Percentiles rank a stretch among this genome's conserved stretches.
phyloP scores from a whole-genome alignment of 1,139 yeast species.

The Geotrichum phurueaensis region DNA sequence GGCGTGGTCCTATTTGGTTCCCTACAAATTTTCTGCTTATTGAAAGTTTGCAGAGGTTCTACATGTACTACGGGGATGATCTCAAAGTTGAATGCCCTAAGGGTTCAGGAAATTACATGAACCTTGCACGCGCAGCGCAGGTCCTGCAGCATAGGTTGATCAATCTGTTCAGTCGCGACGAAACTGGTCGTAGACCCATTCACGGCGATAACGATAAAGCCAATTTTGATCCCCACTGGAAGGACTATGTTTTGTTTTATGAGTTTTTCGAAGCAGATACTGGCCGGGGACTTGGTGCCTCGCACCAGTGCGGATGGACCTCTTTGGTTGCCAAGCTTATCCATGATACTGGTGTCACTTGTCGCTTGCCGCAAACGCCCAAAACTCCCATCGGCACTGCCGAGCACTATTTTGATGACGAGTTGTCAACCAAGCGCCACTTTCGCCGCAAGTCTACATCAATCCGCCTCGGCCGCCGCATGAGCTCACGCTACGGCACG shows the following conservation, averaged over 20 bases:
- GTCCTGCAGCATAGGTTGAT: constrained; percentile 84
- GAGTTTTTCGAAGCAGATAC: constrained; percentile 95
- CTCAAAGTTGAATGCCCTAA: constrained; percentile 87
- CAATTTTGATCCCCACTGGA: constrained; percentile 67
- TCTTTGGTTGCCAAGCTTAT: constrained; percentile 90
- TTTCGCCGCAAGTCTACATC: too few species aligned
- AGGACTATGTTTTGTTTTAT: constrained; percentile 72
- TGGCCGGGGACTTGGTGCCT: constrained; percentile 91
- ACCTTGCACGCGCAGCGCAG: constrained; percentile 89
- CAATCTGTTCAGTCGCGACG: constrained; percentile 66
- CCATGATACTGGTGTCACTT: constrained; percentile 77
- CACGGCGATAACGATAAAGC: constrained; percentile 49
- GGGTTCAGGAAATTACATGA: constrained; percentile 74
- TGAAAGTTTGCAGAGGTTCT: constrained; percentile 85
- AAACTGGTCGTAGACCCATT: constrained; percentile 66
- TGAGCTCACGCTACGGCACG: too few species aligned
- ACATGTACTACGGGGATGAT: constrained; percentile 81
- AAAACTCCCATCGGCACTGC: constrained; percentile 37
- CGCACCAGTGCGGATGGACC: constrained; percentile 98
- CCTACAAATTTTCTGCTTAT: constrained; percentile 85
- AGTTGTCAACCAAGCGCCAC: too few species aligned
- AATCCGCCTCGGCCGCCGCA: too few species aligned
- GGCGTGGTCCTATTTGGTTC: constrained; percentile 99
- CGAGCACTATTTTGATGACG: constrained; percentile 38
- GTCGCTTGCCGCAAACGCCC: constrained; percentile 32